A percentile compares a stretch with the other conserved stretches of the same genome.
Conservation (phyloP, 805 yeast genomes). For the Starmerella apis region DNA sequence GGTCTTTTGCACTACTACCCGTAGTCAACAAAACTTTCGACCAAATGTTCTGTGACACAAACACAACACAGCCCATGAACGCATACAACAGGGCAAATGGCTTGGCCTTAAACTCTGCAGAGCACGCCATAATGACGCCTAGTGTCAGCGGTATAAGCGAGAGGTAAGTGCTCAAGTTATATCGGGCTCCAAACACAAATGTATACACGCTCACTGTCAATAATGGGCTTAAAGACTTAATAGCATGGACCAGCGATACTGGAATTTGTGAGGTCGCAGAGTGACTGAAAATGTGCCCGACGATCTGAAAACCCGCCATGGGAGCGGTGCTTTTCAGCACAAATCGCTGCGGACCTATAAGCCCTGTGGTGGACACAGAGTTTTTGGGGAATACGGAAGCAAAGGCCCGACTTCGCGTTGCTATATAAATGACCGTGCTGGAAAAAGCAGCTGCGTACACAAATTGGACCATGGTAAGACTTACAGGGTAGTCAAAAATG, state of each 20-base stretch:
- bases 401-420: constrained; percentile 30
- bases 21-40: constrained; percentile 68
- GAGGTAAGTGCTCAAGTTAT: constrained; percentile 56
- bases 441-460: constrained; percentile 53
- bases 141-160: constrained; percentile 67
- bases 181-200: constrained; percentile 46
- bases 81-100: constrained; percentile 61
- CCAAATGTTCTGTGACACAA: constrained; percentile 78
- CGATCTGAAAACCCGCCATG: constrained; percentile 87
- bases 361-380: constrained; percentile 25
- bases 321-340: constrained; percentile 52
- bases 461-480: constrained; percentile 82
- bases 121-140: constrained; percentile 67
- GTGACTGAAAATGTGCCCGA: constrained; percentile 85
- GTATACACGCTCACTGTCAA: constrained; percentile 76
- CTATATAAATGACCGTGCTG: constrained; percentile 35
- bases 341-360: constrained; percentile 26
- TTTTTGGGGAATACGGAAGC: constrained; percentile 33
- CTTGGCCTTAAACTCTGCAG: constrained; percentile 37
- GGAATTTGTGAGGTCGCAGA: constrained; percentile 87
- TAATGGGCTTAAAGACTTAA: constrained; percentile 83
- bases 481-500: constrained; percentile 67
- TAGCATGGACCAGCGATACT: constrained; percentile 89
- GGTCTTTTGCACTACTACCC: constrained; percentile 19
- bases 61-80: constrained; percentile 54